Base-by-base conservation (phyloP, 257 asterid genomes). In the Solanum etuberosum region DNA sequence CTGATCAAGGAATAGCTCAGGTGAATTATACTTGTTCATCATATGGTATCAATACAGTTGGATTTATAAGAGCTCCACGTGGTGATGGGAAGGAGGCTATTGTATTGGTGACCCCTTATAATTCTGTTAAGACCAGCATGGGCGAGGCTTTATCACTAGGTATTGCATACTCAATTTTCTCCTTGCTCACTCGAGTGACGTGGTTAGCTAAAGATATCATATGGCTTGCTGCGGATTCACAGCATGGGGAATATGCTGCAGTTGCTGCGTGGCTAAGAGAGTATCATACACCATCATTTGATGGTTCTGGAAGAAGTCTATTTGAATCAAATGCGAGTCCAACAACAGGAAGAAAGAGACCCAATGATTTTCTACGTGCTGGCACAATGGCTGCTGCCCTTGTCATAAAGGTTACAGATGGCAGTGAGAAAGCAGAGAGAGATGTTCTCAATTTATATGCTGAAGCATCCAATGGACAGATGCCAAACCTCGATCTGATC, bases 321-420 rank as follows among this genome's bases (percentile, higher is more conserved):
- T 68, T 87, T 67, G 88, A 77, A 48, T 78, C 80, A 57, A 72
- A 88, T 86, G 84, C 23, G 38, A 88, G 72, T 65, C 73, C 81
- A 76, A 70, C 29, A 59, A 83, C 43, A 25, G 91, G 86, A 78
- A 80, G 88, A 61, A 87, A 57, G 88, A 83, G 81, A 61, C 90
- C 88, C 23, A 90, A 91, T 89, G 95, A 91, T 86, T 93, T 97
- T 86, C 94, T 93, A 91, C 98, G 94, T 70, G 99, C 98, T 92
- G 99, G 99, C 90, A 97, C 99, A 57, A 92, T 96, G 98, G 98
- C 99, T 38, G 99, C 99, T 89, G 99, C 98, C 20, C 96, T 97
- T 85, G 98, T 96, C 35, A 91, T 97, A 85, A 96, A 97, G 92
- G 98, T 96, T 86, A 90, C 95, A 72, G 98, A 94, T 57, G 90